Base-by-base conservation (phyloP, 441 rosid species). In the Erysimum cheiri region DNA sequence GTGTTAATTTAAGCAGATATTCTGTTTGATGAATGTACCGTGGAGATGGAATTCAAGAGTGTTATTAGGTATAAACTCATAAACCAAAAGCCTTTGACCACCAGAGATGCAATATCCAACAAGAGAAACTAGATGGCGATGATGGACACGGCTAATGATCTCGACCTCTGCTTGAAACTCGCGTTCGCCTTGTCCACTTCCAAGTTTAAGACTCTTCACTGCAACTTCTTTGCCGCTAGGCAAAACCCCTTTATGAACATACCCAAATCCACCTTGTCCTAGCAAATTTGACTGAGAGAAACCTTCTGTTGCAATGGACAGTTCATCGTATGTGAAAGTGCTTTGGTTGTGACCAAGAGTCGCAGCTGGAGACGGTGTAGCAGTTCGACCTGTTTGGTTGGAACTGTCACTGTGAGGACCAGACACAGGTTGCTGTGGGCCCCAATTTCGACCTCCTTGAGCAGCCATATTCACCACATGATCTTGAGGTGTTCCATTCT, bases 261-360 rank as follows among this genome's bases (percentile, higher is more conserved):
- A 90, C 7, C 99, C 97, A 56, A 90, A 94, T 43, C 97, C 99
- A n/a, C 98, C 99, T 58, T 92, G 89, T 5, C 99, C 97, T 17
- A 94, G 47, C 39, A 94, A 53, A 71, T 90, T 87, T 0, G 82
- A 79, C 52, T 81, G 73, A 13, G 91, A 49, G 76, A 94, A 94
- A 39, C 91, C 89, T 5, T 66, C 61, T 4, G 99, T 90, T 10
- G 97, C 97, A 11, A 75, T 60, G 2, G 85, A 83, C 26, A 94
- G 80, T 73, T 94, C 99, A 2, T 88, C 92, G 41, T 81, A 94
- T 53, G 72, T 76, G 80, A 87, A 94, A 65, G 80, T 74, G 76
- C 85, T 80, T 69, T 91, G 85, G 61, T 75, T 80, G 77, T 85
- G 69, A 50, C 92, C 96, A 10, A 85, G 78, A 32, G 87, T 83